A percentile compares a stretch with the other conserved stretches of the same genome.
These are phyloP conservation scores for Ceratocystis eucalypticola DNA, from an alignment of 2,329 filamentous ascomycete genomes.

Conservation along the genomic window DNA sequence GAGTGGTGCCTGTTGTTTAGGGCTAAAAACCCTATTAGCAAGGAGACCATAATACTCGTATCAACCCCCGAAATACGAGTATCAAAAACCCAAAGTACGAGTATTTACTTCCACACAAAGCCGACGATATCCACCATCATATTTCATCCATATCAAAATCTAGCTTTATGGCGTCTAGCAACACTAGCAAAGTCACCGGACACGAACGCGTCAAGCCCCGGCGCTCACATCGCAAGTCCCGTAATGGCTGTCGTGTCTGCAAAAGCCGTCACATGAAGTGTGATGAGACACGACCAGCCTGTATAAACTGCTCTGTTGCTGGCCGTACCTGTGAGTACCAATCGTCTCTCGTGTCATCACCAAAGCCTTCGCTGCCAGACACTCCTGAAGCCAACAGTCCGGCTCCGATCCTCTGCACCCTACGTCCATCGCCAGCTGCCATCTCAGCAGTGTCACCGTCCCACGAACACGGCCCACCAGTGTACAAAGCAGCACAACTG, in stretches of 20 bases:
- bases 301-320: slow-evolving; percentile 30
- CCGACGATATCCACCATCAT: background rate
- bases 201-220: background rate
- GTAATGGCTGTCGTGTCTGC: slow-evolving; percentile 31
- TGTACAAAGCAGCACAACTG: background rate
- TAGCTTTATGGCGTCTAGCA: background rate
- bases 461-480: background rate
- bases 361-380: background rate
- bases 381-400: background rate
- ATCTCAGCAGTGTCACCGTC: background rate
- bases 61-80: background rate
- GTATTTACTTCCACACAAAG: background rate
- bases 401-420: background rate
- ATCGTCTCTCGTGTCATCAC: slow-evolving; percentile 10
- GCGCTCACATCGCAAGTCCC: slow-evolving; percentile 25
- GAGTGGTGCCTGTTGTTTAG: no score
- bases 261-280: slow-evolving; percentile 32
- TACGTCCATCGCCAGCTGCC: background rate
- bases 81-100: background rate
- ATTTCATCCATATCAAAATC: background rate
- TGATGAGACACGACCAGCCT: slow-evolving; percentile 31
- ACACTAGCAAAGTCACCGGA: background rate
- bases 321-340: slow-evolving; percentile 28
- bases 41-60: no score
- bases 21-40: no score